Evolutionary conservation across 2,329 filamentous ascomycete genomes (phyloP), one percentile per base, ranked within the genome.

Genomic region (Sporothrix variecibatus): DNA sequence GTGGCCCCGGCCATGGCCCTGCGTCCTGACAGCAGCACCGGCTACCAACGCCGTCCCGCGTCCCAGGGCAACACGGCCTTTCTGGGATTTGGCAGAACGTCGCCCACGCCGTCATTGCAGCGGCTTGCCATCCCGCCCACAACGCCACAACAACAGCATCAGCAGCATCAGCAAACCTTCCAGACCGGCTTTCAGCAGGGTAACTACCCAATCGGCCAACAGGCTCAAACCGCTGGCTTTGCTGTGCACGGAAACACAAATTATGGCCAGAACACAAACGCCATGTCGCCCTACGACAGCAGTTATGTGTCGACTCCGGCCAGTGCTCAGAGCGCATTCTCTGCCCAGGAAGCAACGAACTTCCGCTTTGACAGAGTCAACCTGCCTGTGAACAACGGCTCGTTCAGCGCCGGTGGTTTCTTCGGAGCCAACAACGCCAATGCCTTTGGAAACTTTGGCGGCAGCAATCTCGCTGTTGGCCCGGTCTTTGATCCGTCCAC

Each of bases 1-100:
- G 23, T 67, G 23, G 62, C 62, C 28, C 23, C 62, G n/a, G 12
- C 38, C 62, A 67, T 67, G 62, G 62, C n/a, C 38, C 4, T 67
- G 38, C 38, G 38, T 26, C 12, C 62, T 7, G 38, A 12, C 62
- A 46, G 62, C n/a, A 46, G 38, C 62, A 26, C 62, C 62, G 38
- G 38, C 62, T 46, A 28, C 38, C 1, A 15, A 7, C 62, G n/a
- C n/a, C 38, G 62, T 2, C 62, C 62, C 2, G n/a, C 28, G 15
- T 46, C 38, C 5, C 62, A 46, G 38, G 62, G 62, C 38, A 67
- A 28, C 5, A 46, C n/a, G 6, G 7, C 38, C 5, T 46, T 67
- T 40, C 11, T 46, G n/a, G 38, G 62, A 12, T 38, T 67, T 6
- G 38, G 60, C 38, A 67, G 62, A 3, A 2, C 62, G 38, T 15